phyloP scores from a whole-genome alignment of 768 basidiomycete genomes.

The Collybiopsis confluens region DNA sequence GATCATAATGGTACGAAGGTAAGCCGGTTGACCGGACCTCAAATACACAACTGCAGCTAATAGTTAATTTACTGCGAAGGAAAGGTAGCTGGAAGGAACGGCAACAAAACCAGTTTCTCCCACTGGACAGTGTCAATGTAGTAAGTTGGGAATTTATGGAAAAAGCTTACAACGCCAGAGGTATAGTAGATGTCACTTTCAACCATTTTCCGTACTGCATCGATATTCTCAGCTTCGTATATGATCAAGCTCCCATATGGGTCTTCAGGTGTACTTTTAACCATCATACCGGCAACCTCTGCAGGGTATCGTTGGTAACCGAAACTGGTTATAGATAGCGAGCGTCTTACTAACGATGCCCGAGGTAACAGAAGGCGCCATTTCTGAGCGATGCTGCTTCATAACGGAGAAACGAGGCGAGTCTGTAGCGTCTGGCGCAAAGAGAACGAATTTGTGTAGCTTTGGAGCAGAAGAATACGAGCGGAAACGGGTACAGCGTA shows the following conservation, averaged over 20 bases:
- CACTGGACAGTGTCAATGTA: slow-evolving; percentile 43
- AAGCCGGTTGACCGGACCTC: no score
- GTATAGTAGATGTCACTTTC: slow-evolving; percentile 11
- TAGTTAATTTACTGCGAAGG: no score
- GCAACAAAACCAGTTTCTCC: slow-evolving; percentile 53
- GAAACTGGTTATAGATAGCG: neutral
- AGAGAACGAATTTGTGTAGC: slow-evolving; percentile 42
- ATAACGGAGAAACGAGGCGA: slow-evolving; percentile 44
- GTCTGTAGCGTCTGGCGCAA: slow-evolving; percentile 51
- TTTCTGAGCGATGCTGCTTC: slow-evolving; percentile 36
- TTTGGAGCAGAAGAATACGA: slow-evolving; percentile 2
- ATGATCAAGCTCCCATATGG: slow-evolving; percentile 41
- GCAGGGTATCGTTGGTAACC: neutral
- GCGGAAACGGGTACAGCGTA: no score
- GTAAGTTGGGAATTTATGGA: neutral
- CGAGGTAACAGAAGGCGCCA: slow-evolving; percentile 30
- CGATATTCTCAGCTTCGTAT: slow-evolving; percentile 33
- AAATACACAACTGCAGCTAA: neutral
- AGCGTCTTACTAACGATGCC: slow-evolving; percentile 37
- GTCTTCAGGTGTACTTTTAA: slow-evolving; percentile 26
- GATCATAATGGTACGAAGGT: neutral
- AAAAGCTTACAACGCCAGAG: slow-evolving; percentile 10
- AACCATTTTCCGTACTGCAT: slow-evolving; percentile 16
- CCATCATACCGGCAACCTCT: slow-evolving; percentile 37
- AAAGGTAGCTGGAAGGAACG: slow-evolving; percentile 32